Conservation (phyloP, 2,329 filamentous ascomycete species). For the Xylariaceae sp. region DNA sequence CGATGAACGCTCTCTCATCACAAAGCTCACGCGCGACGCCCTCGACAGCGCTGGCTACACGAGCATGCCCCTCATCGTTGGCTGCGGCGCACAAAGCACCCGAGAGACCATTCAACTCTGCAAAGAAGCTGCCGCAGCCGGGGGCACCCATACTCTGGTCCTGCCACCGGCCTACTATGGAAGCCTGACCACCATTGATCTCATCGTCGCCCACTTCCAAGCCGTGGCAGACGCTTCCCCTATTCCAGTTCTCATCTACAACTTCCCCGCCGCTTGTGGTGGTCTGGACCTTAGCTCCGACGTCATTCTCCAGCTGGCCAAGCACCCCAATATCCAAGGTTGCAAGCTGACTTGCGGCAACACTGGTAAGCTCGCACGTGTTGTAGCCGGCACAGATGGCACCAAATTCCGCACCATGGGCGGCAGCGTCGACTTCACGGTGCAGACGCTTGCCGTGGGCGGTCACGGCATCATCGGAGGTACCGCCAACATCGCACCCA, state of each 20-base stretch:
- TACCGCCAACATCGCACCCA: slow-evolving; percentile 67
- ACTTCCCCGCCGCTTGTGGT: slow-evolving; percentile 66
- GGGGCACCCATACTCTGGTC: slow-evolving; percentile 60
- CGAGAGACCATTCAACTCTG: slow-evolving; percentile 60
- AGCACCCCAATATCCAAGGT: slow-evolving; percentile 49
- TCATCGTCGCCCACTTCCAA: slow-evolving; percentile 61
- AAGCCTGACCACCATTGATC: slow-evolving; percentile 56
- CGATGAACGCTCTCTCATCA: slow-evolving; percentile 61
- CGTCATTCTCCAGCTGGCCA: slow-evolving; percentile 51
- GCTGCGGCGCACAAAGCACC: slow-evolving; percentile 60
- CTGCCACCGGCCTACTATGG: slow-evolving; percentile 64
- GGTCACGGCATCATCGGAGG: slow-evolving; percentile 64
- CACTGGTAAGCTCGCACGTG: slow-evolving; percentile 47
- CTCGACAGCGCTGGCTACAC: slow-evolving; percentile 54
- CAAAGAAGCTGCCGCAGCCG: slow-evolving; percentile 55
- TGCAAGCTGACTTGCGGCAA: slow-evolving; percentile 55
- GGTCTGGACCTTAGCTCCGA: slow-evolving; percentile 69
- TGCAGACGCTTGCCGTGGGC: slow-evolving; percentile 60
- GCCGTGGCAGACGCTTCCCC: slow-evolving; percentile 58
- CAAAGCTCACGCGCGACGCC: slow-evolving; percentile 58
- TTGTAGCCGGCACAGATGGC: slow-evolving; percentile 39
- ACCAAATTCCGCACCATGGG: slow-evolving; percentile 60
- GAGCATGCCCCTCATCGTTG: slow-evolving; percentile 61
- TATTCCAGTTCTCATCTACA: slow-evolving; percentile 68
- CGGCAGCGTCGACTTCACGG: slow-evolving; percentile 62